Percentiles rank a stretch among this genome's conserved stretches.
Evolutionary conservation across 345 rosid genomes (phyloP).

Genomic region (Eucalyptus pauciflora): DNA sequence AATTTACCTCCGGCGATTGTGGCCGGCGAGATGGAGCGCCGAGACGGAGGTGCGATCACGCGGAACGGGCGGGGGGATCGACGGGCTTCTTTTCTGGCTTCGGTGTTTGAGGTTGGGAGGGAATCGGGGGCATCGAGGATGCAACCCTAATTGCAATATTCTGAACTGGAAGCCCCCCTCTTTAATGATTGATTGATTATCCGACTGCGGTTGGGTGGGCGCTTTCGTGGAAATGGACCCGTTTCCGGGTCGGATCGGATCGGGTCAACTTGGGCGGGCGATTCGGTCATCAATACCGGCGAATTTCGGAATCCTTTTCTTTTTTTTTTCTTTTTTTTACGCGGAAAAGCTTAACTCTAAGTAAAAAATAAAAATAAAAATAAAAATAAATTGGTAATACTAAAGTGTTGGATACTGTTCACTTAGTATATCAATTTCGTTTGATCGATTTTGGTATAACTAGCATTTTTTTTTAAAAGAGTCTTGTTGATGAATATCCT

Average conservation of each 20-base stretch:
- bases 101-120: background rate
- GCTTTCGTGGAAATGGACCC: background rate
- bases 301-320: background rate
- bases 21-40: background rate
- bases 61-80: background rate
- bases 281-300: background rate
- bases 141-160: background rate
- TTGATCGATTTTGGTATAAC: background rate
- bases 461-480: background rate
- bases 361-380: too few relatives aligned
- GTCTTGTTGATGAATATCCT: background rate
- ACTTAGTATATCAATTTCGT: background rate
- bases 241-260: background rate
- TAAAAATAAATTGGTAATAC: too few relatives aligned
- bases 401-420: background rate
- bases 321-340: background rate
- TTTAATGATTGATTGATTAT: background rate
- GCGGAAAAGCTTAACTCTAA: background rate
- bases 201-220: background rate
- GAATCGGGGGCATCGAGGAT: background rate
- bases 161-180: background rate
- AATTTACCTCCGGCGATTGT: background rate
- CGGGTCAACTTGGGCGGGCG: background rate
- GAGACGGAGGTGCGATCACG: background rate
- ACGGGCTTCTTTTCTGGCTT: background rate